These are phyloP conservation scores for Cyclocybe cylindracea DNA, from an alignment of 768 basidiomycete species.

Conservation along the genomic window DNA sequence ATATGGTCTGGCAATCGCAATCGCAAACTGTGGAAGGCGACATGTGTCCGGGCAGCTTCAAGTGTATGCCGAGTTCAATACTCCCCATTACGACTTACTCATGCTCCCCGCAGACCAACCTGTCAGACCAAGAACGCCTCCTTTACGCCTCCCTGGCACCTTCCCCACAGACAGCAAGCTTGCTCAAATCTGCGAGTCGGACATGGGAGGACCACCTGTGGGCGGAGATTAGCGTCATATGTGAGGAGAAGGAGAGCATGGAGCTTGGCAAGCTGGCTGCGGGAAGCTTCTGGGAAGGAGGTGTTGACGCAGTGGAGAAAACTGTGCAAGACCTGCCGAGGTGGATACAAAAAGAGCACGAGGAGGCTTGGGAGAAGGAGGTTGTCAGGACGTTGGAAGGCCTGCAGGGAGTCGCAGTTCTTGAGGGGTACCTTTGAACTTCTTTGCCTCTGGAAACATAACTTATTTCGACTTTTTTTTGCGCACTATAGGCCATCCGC, in stretches of 20 bases:
- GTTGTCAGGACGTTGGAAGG: constrained; percentile 57
- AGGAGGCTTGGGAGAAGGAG: constrained; percentile 69
- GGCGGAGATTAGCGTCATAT: constrained; percentile 81
- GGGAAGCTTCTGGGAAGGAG: constrained; percentile 82
- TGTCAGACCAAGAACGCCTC: constrained; percentile 76
- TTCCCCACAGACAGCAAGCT: constrained; percentile 59
- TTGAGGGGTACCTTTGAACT: constrained; percentile 56
- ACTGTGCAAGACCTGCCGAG: constrained; percentile 27
- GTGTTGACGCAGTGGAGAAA: constrained; percentile 45
- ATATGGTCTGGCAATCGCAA: constrained; percentile 75
- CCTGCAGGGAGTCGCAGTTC: constrained; percentile 55
- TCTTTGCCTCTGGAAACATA: not conserved
- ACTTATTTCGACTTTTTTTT: constrained; percentile 1
- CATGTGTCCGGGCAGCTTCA: constrained; percentile 77
- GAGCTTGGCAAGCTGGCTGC: constrained; percentile 63
- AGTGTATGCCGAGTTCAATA: constrained; percentile 49
- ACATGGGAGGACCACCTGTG: constrained; percentile 97
- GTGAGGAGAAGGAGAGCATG: constrained; percentile 77
- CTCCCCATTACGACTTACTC: not conserved
- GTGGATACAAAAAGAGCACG: constrained; percentile 38
- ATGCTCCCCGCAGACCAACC: constrained; percentile 40
- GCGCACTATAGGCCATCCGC: constrained; percentile 48
- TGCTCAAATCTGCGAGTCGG: constrained; percentile 73
- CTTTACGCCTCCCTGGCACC: constrained; percentile 87
- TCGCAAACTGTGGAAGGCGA: constrained; percentile 84